phyloP scores from a whole-genome alignment of 2,329 filamentous ascomycete genomes.

The Aureobasidium melanogenum region DNA sequence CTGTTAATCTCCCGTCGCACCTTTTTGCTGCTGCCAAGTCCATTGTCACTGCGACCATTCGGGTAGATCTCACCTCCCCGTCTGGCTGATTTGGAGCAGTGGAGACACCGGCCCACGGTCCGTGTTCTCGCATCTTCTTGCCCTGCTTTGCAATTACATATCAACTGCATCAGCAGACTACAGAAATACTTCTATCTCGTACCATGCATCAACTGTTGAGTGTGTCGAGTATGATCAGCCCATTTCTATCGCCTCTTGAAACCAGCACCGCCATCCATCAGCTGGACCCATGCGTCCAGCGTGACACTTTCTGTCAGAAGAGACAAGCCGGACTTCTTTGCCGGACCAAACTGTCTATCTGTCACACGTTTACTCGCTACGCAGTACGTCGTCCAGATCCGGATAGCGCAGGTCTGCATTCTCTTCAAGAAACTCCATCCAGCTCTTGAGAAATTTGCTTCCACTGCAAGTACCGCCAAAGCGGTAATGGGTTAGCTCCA shows the following conservation, averaged over 20 bases:
- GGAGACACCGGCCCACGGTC: background rate
- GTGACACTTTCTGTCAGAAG: background rate
- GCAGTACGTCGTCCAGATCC: constrained; percentile 45
- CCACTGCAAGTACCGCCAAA: constrained; percentile 48
- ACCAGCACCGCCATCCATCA: constrained; percentile 5
- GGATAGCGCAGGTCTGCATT: constrained; percentile 85
- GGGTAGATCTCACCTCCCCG: constrained; percentile 3
- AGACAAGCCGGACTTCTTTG: constrained; percentile 3
- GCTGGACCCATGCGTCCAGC: background rate
- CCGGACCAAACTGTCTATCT: constrained; percentile 6
- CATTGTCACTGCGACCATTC: constrained; percentile 1
- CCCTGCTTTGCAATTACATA: constrained; percentile 7
- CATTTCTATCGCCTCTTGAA: background rate
- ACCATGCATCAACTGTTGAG: background rate
- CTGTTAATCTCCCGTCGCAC: constrained; percentile 9
- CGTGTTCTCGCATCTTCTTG: background rate
- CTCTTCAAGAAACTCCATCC: constrained; percentile 89
- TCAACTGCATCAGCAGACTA: background rate
- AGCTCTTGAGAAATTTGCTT: constrained; percentile 73
- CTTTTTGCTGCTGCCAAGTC: constrained; percentile 1
- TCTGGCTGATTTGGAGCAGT: background rate
- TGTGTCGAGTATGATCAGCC: background rate
- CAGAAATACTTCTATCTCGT: constrained; percentile 1
- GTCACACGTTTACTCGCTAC: constrained; percentile 2
- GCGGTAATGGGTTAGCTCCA: constrained; percentile 6